Percentiles rank a stretch among this genome's conserved stretches.
These are phyloP conservation scores for Vaccinium corymbosum DNA, from an alignment of 148 eudicot genomes.

Conservation along the genomic window DNA sequence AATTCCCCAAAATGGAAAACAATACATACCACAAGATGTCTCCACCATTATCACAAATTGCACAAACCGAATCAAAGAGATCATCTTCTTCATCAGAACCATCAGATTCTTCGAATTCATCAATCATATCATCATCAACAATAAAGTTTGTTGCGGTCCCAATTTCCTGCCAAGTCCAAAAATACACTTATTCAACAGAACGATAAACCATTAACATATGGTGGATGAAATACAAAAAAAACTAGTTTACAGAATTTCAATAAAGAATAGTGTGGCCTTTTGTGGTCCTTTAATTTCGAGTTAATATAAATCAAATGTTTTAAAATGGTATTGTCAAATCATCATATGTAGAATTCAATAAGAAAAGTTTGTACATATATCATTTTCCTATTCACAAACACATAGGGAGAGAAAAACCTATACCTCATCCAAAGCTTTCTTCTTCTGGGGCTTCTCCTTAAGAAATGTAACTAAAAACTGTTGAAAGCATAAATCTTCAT, in stretches of 20 bases:
- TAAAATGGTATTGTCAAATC: not conserved
- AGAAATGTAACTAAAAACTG: slow-evolving; percentile 59
- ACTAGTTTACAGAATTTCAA: not conserved
- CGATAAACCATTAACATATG: not conserved
- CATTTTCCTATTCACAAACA: not conserved
- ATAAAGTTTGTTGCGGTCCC: slow-evolving; percentile 35
- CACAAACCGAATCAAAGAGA: slow-evolving; percentile 13
- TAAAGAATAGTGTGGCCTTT: not conserved
- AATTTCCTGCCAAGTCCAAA: slow-evolving; percentile 34
- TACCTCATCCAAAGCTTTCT: slow-evolving; percentile 57
- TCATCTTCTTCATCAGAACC: slow-evolving; percentile 27
- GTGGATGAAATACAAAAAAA: not conserved
- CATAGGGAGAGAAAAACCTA: not conserved
- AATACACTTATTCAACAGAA: not conserved
- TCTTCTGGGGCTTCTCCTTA: slow-evolving; percentile 53
- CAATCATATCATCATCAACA: slow-evolving; percentile 47
- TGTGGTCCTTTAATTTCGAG: not conserved
- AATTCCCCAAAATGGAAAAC: not conserved
- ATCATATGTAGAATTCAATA: not conserved
- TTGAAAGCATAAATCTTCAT: slow-evolving; percentile 2
- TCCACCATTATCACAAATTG: slow-evolving; percentile 16
- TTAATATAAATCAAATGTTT: not conserved
- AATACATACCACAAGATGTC: slow-evolving; percentile 12
- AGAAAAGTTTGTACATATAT: not conserved
- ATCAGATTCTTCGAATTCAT: slow-evolving; percentile 25